Evolutionary conservation across 192 early-diverging fungal genomes (phyloP).

Genomic region (Dissophora ornata): DNA sequence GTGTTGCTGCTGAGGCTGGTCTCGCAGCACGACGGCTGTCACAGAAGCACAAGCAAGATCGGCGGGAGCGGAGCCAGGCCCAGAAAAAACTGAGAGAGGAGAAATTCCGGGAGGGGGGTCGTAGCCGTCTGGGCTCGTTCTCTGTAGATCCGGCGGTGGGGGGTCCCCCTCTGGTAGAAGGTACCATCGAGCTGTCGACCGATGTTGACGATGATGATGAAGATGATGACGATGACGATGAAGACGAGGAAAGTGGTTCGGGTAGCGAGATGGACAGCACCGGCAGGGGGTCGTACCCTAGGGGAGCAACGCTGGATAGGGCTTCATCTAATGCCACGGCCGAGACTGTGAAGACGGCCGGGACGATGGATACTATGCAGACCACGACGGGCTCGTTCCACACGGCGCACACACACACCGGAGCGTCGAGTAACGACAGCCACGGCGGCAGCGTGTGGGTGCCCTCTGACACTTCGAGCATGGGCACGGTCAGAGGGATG

Average conservation of each 20-base stretch:
- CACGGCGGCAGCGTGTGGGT: background rate
- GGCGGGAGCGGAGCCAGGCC: constrained; percentile 11
- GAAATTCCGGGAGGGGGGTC: constrained; percentile 15
- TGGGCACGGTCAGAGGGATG: background rate
- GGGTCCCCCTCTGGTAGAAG: background rate
- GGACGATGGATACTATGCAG: background rate
- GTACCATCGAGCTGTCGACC: background rate
- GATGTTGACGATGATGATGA: constrained; percentile 6
- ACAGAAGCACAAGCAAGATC: constrained; percentile 6
- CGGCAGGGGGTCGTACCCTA: background rate
- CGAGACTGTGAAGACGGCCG: background rate
- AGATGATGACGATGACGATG: constrained; percentile 8
- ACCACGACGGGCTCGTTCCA: constrained; percentile 16
- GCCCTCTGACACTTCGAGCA: constrained; percentile 7
- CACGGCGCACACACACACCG: constrained; percentile 1
- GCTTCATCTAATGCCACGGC: constrained; percentile 3
- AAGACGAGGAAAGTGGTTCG: background rate
- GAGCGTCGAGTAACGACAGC: background rate
- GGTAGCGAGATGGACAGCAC: background rate
- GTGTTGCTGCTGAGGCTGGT: constrained; percentile 9
- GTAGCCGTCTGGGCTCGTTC: constrained; percentile 23
- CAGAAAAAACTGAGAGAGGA: constrained; percentile 10
- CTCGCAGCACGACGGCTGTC: background rate
- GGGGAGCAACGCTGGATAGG: constrained; percentile 6
- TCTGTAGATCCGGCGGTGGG: constrained; percentile 22